Evolutionary conservation across 2,329 filamentous ascomycete genomes (phyloP).

Genomic region (Emmonsiellopsis sp.): DNA sequence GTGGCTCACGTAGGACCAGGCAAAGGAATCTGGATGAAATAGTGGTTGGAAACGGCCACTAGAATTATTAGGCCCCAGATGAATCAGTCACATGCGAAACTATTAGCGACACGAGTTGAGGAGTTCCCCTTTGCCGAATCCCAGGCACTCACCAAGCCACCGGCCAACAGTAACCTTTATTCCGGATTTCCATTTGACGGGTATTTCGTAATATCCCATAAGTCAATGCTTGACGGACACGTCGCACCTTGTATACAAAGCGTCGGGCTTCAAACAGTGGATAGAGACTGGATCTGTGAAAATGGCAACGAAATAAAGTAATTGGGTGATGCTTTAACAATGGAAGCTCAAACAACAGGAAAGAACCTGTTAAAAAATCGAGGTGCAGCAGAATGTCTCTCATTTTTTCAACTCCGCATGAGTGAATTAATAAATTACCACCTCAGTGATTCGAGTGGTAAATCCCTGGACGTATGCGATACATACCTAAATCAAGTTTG

Average conservation of each 20-base stretch:
- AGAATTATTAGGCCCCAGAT: background rate
- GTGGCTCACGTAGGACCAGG: background rate
- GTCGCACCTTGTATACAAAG: background rate
- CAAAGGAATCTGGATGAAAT: background rate
- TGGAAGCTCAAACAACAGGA: too few species aligned
- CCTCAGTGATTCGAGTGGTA: background rate
- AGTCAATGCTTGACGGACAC: background rate
- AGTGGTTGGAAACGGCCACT: background rate
- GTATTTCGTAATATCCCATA: background rate
- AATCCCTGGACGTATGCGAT: background rate
- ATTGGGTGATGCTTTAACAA: too few species aligned
- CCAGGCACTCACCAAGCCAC: background rate
- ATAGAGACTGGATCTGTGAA: background rate
- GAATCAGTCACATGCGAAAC: slow-evolving; percentile 1
- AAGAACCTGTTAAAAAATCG: too few species aligned
- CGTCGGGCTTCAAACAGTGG: background rate
- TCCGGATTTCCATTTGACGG: background rate
- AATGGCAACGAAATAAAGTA: background rate
- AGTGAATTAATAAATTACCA: background rate
- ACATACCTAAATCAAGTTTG: background rate
- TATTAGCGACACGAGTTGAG: background rate
- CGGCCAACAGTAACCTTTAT: background rate
- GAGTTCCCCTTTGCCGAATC: background rate
- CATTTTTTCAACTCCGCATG: background rate
- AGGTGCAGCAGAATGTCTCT: too few species aligned